A percentile compares a stretch with the other conserved stretches of the same genome.
Evolutionary conservation across 306 rosid species (phyloP).

Genomic region (Abrus pulchellus): DNA sequence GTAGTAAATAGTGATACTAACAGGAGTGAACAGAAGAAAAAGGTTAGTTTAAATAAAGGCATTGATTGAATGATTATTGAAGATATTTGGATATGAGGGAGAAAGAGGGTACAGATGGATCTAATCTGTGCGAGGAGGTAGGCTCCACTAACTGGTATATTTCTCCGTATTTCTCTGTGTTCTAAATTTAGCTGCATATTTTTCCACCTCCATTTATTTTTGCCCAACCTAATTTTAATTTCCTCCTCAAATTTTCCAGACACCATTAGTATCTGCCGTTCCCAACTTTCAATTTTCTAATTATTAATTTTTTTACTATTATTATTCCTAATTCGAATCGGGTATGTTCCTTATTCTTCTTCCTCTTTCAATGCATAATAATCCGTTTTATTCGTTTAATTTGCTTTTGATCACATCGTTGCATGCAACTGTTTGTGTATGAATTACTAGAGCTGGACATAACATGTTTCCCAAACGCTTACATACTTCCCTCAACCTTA

Average conservation of each 20-base stretch:
- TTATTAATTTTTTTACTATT: not conserved
- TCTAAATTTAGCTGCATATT: conserved; percentile 57
- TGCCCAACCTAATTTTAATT: conserved; percentile 41
- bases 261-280: conserved; percentile 37
- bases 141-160: conserved; percentile 60
- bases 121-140: conserved; percentile 56
- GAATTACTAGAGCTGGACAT: conserved; percentile 26
- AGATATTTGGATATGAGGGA: conserved; percentile 2
- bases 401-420: not conserved
- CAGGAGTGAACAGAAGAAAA: not conserved
- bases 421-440: conserved; percentile 20
- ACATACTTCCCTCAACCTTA: not conserved
- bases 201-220: conserved; percentile 55
- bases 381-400: conserved; percentile 27
- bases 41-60: not conserved
- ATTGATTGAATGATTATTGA: not conserved
- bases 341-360: conserved; percentile 53
- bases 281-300: conserved; percentile 27
- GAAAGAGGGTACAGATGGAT: conserved; percentile 57
- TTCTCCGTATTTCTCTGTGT: conserved; percentile 50
- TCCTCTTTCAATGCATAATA: conserved; percentile 4
- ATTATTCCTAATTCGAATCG: conserved; percentile 33
- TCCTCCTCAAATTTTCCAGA: conserved; percentile 41
- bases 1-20: not conserved
- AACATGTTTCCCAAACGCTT: not conserved